These are phyloP conservation scores for Xylaria hypoxylon DNA, from an alignment of 2,329 filamentous ascomycete species.

Conservation along the genomic window DNA sequence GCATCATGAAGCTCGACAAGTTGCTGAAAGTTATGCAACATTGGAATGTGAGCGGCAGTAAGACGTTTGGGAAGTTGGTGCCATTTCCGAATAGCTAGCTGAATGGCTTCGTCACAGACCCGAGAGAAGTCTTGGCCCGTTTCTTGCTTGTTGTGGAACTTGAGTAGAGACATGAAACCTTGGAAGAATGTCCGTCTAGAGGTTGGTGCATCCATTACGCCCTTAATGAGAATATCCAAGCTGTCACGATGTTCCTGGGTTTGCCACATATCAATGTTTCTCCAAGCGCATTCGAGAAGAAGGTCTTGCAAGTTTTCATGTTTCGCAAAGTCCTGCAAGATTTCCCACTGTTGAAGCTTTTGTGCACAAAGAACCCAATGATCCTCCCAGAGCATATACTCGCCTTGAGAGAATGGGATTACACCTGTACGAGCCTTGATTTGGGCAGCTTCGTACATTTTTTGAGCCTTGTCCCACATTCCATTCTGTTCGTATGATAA, in stretches of 20 bases:
- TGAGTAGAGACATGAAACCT: constrained; percentile 95
- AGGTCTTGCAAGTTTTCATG: constrained; percentile 99
- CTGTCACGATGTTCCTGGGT: constrained; percentile 87
- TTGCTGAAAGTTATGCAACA: constrained; percentile 98
- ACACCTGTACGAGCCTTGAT: constrained; percentile 96
- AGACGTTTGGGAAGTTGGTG: constrained; percentile 95
- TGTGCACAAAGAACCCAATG: constrained; percentile 98
- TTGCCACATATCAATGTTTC: constrained; percentile 95
- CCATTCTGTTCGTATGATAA: constrained; percentile 98
- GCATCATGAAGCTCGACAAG: constrained; percentile 97
- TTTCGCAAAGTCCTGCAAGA: constrained; percentile 96
- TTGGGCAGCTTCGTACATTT: constrained; percentile 95
- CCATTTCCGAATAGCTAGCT: constrained; percentile 97
- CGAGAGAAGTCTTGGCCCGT: constrained; percentile 83
- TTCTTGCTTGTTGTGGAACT: constrained; percentile 91
- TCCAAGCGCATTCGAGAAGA: constrained; percentile 94
- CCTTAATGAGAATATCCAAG: constrained; percentile 93
- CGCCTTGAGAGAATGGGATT: constrained; percentile 94
- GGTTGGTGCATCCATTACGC: constrained; percentile 96
- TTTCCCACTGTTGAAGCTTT: constrained; percentile 99
- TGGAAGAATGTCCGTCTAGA: constrained; percentile 96
- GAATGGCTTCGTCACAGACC: constrained; percentile 95
- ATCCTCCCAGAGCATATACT: constrained; percentile 99
- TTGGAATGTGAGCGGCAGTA: constrained; percentile 93
- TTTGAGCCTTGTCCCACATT: constrained; percentile 99